Conservation (phyloP, 163 green algal species). For the Scenedesmus sp. region DNA sequence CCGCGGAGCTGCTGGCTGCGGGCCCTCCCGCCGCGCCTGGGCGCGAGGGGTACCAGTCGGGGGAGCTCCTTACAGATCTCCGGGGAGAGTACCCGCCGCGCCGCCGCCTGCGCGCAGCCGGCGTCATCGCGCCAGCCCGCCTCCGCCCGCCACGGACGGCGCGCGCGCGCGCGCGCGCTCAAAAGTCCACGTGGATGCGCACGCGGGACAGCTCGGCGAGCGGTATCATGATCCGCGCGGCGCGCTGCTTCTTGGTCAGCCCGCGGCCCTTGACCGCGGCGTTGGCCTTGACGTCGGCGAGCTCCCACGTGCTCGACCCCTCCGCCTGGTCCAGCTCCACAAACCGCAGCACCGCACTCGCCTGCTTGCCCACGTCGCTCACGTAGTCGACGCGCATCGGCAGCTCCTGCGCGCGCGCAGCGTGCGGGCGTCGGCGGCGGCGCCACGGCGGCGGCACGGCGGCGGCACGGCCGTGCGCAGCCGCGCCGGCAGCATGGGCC, state of each 20-base stretch:
- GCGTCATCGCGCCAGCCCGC: neutral
- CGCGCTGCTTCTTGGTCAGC: constrained; percentile 58
- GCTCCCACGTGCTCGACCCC: constrained; percentile 49
- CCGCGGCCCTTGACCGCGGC: constrained; percentile 57
- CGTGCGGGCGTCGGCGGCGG: too few relatives aligned
- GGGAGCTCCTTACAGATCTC: neutral
- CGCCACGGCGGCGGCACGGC: too few relatives aligned
- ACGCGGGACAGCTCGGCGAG: constrained; percentile 52
- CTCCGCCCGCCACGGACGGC: too few relatives aligned
- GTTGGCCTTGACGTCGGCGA: constrained; percentile 66
- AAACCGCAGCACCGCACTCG: constrained; percentile 17
- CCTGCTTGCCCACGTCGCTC: constrained; percentile 14
- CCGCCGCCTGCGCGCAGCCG: too few relatives aligned
- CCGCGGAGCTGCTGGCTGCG: too few relatives aligned
- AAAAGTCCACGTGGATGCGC: constrained; percentile 70
- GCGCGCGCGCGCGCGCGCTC: too few relatives aligned
- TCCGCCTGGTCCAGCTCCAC: constrained; percentile 30
- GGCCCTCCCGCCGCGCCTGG: too few relatives aligned
- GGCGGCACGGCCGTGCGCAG: too few relatives aligned
- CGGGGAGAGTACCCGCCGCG: neutral
- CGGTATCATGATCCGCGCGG: constrained; percentile 46
- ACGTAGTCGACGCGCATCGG: constrained; percentile 57
- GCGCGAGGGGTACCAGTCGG: too few relatives aligned
- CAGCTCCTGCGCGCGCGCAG: constrained; percentile 37
- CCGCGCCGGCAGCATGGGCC: too few relatives aligned